Base-by-base conservation (phyloP, 139 green algal species). In the Micractinium conductrix region DNA sequence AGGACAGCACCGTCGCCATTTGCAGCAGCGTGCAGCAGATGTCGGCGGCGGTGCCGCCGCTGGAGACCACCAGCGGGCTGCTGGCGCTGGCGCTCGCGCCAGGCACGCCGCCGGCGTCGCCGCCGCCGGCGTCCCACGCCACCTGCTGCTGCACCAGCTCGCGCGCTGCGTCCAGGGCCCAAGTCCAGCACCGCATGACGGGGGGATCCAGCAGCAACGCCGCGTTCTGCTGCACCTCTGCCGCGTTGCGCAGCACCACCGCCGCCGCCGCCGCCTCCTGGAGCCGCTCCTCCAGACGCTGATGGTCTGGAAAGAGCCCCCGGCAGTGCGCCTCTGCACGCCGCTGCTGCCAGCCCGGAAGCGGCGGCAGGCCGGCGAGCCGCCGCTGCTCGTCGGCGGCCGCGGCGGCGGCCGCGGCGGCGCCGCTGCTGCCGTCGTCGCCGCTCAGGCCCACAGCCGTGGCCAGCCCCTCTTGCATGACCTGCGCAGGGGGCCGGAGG, bases 121-220 rank as follows among this genome's bases (percentile, higher is more conserved):
- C 37, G 38, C n/a, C 4, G 53, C 37, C 24, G 53, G 19, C 53
- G 1, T 14, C 35, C 8, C 22, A 30, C 24, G 40, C 37, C 38
- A 71, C 40, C 37, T 50, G 75, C 75, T 81, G 75, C 75, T 71
- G 75, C 53, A 81, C 75, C 53, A 81, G 75, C 75, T 81, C 75
- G 0, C 75, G 38, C 4, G 75, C 75, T 12, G 79, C 79, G 40
- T 84, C 45, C 33, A 84, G 65, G 22, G 45, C 45, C 45, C 68
- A 74, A 6, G 45, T 84, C 79, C 79, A 84, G 67, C 79, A 84
- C 1, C 68, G 67, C 79, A 84, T 74, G 65, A 74, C 67, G 8
- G 79, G 79, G 1, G 67, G 37, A 33, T 74, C 38, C 8, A 85
- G 35, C 45, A 85, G 80, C 45, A 85, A 24, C 45, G 80, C 26